Evolutionary conservation across 2,329 filamentous ascomycete genomes (phyloP).

Genomic region (Colletotrichum neosansevieriae): DNA sequence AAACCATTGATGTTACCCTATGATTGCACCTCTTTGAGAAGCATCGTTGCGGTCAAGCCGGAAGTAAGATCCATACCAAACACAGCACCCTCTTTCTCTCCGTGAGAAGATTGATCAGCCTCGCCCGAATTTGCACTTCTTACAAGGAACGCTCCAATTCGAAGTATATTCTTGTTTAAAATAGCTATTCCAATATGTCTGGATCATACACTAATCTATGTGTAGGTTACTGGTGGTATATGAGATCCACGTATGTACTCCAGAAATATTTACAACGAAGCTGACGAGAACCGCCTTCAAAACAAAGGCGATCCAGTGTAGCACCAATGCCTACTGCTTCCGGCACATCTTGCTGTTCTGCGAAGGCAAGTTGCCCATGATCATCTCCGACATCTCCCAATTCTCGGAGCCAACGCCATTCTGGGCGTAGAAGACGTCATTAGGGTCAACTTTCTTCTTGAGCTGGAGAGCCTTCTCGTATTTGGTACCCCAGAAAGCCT

Average conservation of each 20-base stretch:
- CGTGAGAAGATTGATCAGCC: background rate
- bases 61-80: too few relatives aligned
- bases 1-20: too few relatives aligned
- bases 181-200: slow-evolving; percentile 1
- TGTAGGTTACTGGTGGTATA: background rate
- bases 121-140: too few relatives aligned
- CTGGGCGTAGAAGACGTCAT: slow-evolving; percentile 41
- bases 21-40: too few relatives aligned
- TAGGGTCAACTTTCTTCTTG: slow-evolving; percentile 41
- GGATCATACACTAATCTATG: slow-evolving; percentile 19
- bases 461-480: slow-evolving; percentile 37
- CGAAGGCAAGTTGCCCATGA: slow-evolving; percentile 40
- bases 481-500: slow-evolving; percentile 42
- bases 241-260: slow-evolving; percentile 6
- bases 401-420: slow-evolving; percentile 40
- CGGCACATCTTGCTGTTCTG: slow-evolving; percentile 44
- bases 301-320: background rate
- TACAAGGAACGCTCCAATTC: too few relatives aligned
- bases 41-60: too few relatives aligned
- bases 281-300: background rate
- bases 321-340: slow-evolving; percentile 4
- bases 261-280: slow-evolving; percentile 35
- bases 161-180: background rate
- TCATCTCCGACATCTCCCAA: slow-evolving; percentile 40
- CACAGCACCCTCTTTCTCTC: too few relatives aligned